Evolutionary conservation across 768 basidiomycete genomes (phyloP).

Genomic region (Rhizopogon sp.): DNA sequence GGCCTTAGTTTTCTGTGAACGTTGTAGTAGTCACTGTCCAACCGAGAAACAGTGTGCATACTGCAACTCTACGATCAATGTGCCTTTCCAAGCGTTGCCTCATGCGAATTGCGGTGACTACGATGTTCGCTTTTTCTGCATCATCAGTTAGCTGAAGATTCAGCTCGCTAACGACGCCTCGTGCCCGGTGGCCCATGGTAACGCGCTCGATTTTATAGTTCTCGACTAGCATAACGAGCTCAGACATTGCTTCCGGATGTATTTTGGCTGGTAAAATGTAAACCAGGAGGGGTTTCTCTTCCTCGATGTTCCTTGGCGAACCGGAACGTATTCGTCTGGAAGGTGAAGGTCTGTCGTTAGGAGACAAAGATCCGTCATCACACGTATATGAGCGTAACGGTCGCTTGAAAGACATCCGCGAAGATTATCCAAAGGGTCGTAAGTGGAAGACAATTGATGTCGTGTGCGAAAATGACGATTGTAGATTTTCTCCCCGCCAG

Average conservation of each 20-base stretch:
- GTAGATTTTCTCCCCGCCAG: no score
- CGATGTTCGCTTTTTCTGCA: constrained; percentile 50
- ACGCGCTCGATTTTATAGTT: background rate
- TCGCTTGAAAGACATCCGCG: background rate
- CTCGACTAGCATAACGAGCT: constrained; percentile 24
- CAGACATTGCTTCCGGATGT: constrained; percentile 10
- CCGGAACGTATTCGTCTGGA: constrained; percentile 8
- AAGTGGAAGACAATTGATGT: background rate
- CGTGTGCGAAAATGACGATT: background rate
- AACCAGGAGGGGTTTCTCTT: constrained; percentile 13
- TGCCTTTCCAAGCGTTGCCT: constrained; percentile 66
- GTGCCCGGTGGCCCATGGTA: background rate
- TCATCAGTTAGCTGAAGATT: constrained; percentile 33
- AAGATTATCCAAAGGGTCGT: background rate
- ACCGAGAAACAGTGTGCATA: constrained; percentile 30
- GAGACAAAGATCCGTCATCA: background rate
- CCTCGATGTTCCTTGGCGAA: constrained; percentile 7
- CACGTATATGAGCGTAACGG: background rate
- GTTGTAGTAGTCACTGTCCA: constrained; percentile 2
- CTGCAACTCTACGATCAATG: constrained; percentile 58
- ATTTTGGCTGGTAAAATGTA: constrained; percentile 31
- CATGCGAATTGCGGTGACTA: constrained; percentile 66
- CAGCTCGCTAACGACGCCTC: background rate
- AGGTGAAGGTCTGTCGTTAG: constrained; percentile 4
- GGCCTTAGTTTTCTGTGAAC: constrained; percentile 52